A percentile compares a stretch with the other conserved stretches of the same genome.
Conservation (phyloP, 305 asterid species). For the Solanum hybrid region DNA sequence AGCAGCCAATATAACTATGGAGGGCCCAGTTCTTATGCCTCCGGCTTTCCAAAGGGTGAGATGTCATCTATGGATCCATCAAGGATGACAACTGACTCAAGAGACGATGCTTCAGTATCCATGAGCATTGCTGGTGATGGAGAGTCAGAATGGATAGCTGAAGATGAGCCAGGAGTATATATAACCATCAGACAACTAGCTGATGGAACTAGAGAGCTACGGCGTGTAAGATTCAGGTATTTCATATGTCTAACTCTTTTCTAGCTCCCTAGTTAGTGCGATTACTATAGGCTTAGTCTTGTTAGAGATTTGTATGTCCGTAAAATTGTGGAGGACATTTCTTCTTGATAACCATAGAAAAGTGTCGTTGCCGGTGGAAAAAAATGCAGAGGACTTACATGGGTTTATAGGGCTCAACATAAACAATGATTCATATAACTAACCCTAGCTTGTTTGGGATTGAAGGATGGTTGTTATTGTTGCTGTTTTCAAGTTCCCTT, state of each 20-base stretch:
- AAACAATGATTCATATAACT: neutral
- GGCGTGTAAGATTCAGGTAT: slow-evolving; percentile 97
- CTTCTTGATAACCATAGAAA: neutral
- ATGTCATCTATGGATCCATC: slow-evolving; percentile 69
- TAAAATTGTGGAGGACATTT: neutral
- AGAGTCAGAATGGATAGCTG: slow-evolving; percentile 91
- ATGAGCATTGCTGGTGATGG: slow-evolving; percentile 86
- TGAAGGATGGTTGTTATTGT: neutral
- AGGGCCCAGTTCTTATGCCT: neutral
- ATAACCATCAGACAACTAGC: slow-evolving; percentile 89
- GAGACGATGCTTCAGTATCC: slow-evolving; percentile 73
- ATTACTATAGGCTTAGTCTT: neutral
- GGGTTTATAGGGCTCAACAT: neutral
- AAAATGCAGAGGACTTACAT: neutral
- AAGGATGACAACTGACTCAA: slow-evolving; percentile 68
- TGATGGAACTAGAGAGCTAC: slow-evolving; percentile 89
- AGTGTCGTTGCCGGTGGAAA: neutral
- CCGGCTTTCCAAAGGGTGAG: slow-evolving; percentile 17
- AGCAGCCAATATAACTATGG: slow-evolving; percentile 2
- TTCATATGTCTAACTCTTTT: neutral
- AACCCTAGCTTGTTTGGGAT: neutral
- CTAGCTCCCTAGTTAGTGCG: neutral
- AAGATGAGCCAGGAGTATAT: slow-evolving; percentile 94
- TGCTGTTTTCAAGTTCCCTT: neutral
- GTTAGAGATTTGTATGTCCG: neutral